Base-by-base conservation (phyloP, 768 basidiomycete species). In the Suillus alpinus region DNA sequence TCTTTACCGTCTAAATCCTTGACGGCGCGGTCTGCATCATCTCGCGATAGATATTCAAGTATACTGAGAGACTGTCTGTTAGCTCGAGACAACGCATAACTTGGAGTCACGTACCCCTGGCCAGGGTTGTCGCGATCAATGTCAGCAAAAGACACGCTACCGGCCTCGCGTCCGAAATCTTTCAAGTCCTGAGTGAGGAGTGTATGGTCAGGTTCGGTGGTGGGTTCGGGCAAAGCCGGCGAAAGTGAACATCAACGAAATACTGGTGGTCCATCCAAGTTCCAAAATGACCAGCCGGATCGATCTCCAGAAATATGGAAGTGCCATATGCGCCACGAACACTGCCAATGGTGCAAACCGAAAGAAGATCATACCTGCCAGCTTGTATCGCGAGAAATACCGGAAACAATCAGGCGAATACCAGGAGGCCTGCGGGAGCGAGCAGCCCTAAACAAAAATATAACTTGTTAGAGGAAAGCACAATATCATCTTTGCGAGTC, bases 101-200 rank as follows among this genome's bases (percentile, higher is more conserved):
- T 36, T 26, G 4, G 1, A 1, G 29, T 44, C 56, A 37, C 89
- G 63, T 63, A 97, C 95, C 96, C 96, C 80, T 93, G 87, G 36
- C 90, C 91, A 29, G 91, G 86, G 63, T 75, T 73, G 69, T 95
- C 89, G 41, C 94, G 88, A 71, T 98, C 95, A 62, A 98, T 89
- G 71, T 98, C 96, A 44, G 96, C 94, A 68, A 91, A 98, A 20
- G 91, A 92, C 60, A 98, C 94, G 70, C 87, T 91, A 46, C 94
- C 95, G 55, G 92, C 92, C 69, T 94, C 89, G 63, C 96, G 92
- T 67, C 95, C 96, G 63, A 95, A 98, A 72, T 98, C 96, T 77
- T 98, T 98, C 73, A 98, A 80, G 73, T 98, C 96, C 96, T 98
- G 73, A 69, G 76, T 71, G 75, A 59, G 76, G 67, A 75, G 74